Evolutionary conservation across 345 rosid genomes (phyloP).

Genomic region (Eutrema heterophyllum): DNA sequence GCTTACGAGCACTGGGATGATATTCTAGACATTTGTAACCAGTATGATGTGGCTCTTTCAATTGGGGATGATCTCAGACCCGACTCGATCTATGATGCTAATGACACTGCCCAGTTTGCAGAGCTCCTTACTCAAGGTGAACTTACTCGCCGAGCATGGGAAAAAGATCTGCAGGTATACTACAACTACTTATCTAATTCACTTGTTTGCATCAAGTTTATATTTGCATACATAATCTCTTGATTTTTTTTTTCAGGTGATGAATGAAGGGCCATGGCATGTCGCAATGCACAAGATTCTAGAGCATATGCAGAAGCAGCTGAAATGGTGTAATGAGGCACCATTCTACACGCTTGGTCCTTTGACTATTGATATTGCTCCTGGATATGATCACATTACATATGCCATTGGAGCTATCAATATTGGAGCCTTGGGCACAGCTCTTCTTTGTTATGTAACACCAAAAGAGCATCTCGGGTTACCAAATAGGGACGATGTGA

Average conservation of each 20-base stretch:
- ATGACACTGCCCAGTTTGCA: conserved; percentile 96
- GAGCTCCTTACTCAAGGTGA: conserved; percentile 99
- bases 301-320: too few relatives aligned
- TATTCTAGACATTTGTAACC: conserved; percentile 91
- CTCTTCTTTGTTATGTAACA: too few relatives aligned
- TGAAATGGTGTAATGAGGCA: too few relatives aligned
- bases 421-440: too few relatives aligned
- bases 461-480: too few relatives aligned
- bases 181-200: not conserved
- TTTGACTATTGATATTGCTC: too few relatives aligned
- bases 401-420: too few relatives aligned
- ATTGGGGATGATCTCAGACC: conserved; percentile 97
- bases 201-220: not conserved
- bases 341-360: too few relatives aligned
- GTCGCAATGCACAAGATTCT: too few relatives aligned
- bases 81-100: conserved; percentile 97
- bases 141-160: conserved; percentile 95
- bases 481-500: too few relatives aligned
- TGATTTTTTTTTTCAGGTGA: not conserved
- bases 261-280: too few relatives aligned
- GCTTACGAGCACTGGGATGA: conserved; percentile 99
- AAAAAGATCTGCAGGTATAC: conserved; percentile 92
- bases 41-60: conserved; percentile 90
- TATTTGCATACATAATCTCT: not conserved
- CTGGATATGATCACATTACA: too few relatives aligned